A percentile compares a stretch with the other conserved stretches of the same genome.
Evolutionary conservation across 2,329 filamentous ascomycete species (phyloP).

Genomic region (Plectosphaerella sp.): DNA sequence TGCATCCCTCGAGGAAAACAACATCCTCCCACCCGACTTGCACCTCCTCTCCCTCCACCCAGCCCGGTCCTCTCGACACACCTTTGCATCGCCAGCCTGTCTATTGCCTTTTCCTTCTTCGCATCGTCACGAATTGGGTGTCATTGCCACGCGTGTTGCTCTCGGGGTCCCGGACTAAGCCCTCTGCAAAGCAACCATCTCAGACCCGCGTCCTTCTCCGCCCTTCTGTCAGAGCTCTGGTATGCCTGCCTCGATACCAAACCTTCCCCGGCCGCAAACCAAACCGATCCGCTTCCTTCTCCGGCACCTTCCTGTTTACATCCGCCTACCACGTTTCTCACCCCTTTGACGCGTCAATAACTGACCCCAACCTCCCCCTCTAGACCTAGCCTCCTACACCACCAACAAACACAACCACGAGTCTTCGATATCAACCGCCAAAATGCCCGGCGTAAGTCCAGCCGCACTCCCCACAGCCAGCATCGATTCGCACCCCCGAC

Average conservation of each 20-base stretch:
- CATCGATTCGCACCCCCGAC: not conserved
- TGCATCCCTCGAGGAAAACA: constrained; percentile 4
- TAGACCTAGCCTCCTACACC: not conserved
- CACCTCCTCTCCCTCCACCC: not conserved
- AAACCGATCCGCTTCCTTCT: not conserved
- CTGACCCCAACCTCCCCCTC: not conserved
- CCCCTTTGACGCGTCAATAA: not conserved
- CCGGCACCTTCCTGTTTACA: not conserved
- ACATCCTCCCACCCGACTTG: constrained; percentile 1
- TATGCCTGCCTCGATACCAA: not conserved
- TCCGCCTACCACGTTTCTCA: not conserved
- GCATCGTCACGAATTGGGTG: not conserved
- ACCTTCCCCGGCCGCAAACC: not conserved
- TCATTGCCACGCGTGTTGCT: not conserved
- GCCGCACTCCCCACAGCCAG: not conserved
- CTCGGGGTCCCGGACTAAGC: not conserved
- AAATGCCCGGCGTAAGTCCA: constrained; percentile 34
- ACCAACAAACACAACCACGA: not conserved
- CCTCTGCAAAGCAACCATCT: not conserved
- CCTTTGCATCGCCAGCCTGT: not conserved
- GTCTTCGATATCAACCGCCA: constrained; percentile 7
- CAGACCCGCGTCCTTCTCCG: not conserved
- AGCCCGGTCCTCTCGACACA: not conserved
- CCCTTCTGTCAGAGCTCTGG: not conserved
- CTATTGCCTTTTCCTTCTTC: not conserved